Base-by-base conservation (phyloP, 306 rosid genomes). In the Malus sieversii region DNA sequence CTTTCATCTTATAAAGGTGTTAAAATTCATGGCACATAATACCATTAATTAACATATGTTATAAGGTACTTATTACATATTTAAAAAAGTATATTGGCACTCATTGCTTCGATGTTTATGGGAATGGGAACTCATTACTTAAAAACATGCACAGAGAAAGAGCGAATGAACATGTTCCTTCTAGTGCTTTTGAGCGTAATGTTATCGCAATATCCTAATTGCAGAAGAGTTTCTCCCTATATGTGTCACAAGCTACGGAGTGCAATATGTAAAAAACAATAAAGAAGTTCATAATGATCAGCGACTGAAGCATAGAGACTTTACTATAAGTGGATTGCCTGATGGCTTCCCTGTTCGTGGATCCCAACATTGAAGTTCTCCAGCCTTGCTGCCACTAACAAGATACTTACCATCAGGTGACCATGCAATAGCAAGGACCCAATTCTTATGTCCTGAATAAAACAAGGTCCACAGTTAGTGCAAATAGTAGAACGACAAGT, bases 361-460 rank as follows among this genome's bases (percentile, higher is more conserved):
- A 77, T 95, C 89, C 98, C 98, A 95, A 75, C 97, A 90, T 60
- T 40, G 87, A 84, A 95, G 90, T 79, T 95, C 98, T 32, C 97
- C 98, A 46, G 95, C 73, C 85, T 83, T 90, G 83, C 98, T 92
- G 77, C 98, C 98, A 76, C 98, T 95, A 51, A 90, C 97, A 79
- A 95, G 94, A 90, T 95, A 72, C 80, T 84, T 90, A 45, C 97
- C 95, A 78, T 95, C 97, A 2, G 96, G 96, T 72, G 98, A 95
- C 98, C 97, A 95, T 25, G 93, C 92, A 90, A 92, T 86, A 78
- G 88, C 87, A 71, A 95, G 98, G 74, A 95, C 98, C 97, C 96
- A 92, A 78, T 88, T 95, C 83, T 81, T 90, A 83, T 95, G 98
- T 67, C 98, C 97, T 95, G 85, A 61, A 74, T 30, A 71, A 81